phyloP scores from a whole-genome alignment of 164 flowering plant species.

The Saururus chinensis region DNA sequence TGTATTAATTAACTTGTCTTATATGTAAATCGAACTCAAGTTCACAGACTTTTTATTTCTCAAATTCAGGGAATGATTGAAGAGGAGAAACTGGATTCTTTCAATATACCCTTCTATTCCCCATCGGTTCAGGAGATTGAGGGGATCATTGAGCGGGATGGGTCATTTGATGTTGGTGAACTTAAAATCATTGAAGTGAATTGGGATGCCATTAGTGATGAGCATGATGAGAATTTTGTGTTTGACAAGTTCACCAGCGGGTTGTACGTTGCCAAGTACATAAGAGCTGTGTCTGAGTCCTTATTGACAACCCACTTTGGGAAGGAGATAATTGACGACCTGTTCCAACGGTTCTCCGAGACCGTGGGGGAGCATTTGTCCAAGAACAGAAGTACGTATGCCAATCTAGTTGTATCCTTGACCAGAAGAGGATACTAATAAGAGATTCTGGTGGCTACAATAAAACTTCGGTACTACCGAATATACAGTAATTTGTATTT shows the following conservation, averaged over 20 bases:
- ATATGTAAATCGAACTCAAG: no score
- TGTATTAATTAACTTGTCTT: not conserved
- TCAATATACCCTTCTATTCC: constrained; percentile 41
- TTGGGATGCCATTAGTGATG: constrained; percentile 24
- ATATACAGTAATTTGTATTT: no score
- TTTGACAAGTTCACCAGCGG: constrained; percentile 6
- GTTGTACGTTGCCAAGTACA: constrained; percentile 22
- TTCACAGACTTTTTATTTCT: not conserved
- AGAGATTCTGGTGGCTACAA: not conserved
- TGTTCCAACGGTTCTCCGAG: constrained; percentile 21
- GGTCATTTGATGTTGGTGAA: constrained; percentile 27
- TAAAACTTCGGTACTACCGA: no score
- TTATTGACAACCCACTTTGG: constrained; percentile 41
- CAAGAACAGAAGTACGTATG: constrained; percentile 8
- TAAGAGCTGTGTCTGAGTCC: constrained; percentile 40
- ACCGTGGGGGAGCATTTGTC: constrained; percentile 24
- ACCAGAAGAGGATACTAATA: constrained; percentile 15
- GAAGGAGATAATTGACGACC: constrained; percentile 22
- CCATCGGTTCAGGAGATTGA: constrained; percentile 32
- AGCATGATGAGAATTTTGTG: not conserved
- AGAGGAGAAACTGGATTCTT: constrained; percentile 33
- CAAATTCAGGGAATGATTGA: constrained; percentile 28
- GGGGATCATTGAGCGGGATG: constrained; percentile 23
- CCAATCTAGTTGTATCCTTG: constrained; percentile 24
- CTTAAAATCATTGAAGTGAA: constrained; percentile 20